Evolutionary conservation across 345 rosid species (phyloP).

Genomic region (Citrus trifoliata): DNA sequence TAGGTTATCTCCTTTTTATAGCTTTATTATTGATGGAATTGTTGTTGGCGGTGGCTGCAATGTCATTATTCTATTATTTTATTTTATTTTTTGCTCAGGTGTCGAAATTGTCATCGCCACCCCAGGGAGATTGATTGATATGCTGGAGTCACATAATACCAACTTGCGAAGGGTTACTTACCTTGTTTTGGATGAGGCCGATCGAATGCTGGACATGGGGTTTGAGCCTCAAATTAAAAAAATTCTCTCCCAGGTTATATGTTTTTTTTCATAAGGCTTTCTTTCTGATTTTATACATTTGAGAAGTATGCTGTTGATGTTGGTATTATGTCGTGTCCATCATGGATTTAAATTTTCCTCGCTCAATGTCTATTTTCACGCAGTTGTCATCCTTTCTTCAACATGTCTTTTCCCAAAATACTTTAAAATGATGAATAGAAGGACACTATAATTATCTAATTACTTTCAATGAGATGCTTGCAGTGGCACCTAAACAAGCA

Average conservation of each 20-base stretch:
- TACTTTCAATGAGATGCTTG: background rate
- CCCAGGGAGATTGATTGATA: conserved; percentile 97
- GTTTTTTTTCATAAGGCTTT: background rate
- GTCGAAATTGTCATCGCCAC: conserved; percentile 99
- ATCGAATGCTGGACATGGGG: conserved; percentile 99
- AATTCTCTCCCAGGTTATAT: conserved; percentile 75
- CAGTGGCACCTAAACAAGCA: background rate
- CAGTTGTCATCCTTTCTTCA: background rate
- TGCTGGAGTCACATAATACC: conserved; percentile 95
- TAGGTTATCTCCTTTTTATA: conserved; percentile 7
- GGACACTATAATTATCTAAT: background rate
- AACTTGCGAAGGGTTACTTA: conserved; percentile 94
- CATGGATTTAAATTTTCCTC: background rate
- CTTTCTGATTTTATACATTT: background rate
- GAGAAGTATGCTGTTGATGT: background rate
- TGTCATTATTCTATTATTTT: background rate
- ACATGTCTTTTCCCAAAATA: background rate
- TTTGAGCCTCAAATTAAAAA: conserved; percentile 96
- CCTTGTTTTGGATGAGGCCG: conserved; percentile 98
- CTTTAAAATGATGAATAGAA: background rate
- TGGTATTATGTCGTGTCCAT: background rate
- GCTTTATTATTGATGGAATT: background rate
- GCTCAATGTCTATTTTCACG: background rate
- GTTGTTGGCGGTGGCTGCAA: background rate
- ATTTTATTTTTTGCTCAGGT: conserved; percentile 36